Conservation (phyloP, 2,329 filamentous ascomycete species). For the Aulographum hederae region DNA sequence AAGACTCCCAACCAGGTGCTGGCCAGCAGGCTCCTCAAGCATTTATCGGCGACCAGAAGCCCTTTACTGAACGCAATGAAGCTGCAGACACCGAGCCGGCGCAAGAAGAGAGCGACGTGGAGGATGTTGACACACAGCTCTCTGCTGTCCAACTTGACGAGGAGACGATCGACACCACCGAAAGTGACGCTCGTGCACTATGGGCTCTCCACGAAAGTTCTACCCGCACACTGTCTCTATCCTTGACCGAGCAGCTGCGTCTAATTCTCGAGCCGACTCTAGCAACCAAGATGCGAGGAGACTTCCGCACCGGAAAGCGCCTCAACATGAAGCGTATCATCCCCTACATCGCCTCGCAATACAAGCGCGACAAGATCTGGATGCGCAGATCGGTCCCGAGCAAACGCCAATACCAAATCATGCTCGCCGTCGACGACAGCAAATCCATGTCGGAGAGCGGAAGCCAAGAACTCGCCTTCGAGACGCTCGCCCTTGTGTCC, state of each 20-base stretch:
- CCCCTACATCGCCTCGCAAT: conserved; percentile 92
- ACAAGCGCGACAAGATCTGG: conserved; percentile 99
- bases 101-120: conserved; percentile 6
- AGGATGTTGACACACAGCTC: conserved; percentile 40
- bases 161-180: conserved; percentile 21
- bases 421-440: conserved; percentile 92
- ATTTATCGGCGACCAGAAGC: not conserved
- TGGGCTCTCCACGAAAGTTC: conserved; percentile 74
- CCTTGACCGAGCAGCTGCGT: conserved; percentile 83
- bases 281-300: conserved; percentile 87
- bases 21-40: not conserved
- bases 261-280: conserved; percentile 89
- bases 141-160: conserved; percentile 30
- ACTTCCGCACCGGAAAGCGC: conserved; percentile 92
- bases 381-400: conserved; percentile 84
- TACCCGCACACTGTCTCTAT: conserved; percentile 72
- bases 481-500: conserved; percentile 82
- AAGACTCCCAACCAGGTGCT: too few relatives aligned
- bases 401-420: conserved; percentile 90
- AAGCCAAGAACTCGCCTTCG: conserved; percentile 67
- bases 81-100: not conserved
- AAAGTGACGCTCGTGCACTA: conserved; percentile 45
- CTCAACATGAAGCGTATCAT: conserved; percentile 99
- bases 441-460: conserved; percentile 78
- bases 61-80: not conserved